Conservation (phyloP, 306 rosid species). For the Castanea mollissima region DNA sequence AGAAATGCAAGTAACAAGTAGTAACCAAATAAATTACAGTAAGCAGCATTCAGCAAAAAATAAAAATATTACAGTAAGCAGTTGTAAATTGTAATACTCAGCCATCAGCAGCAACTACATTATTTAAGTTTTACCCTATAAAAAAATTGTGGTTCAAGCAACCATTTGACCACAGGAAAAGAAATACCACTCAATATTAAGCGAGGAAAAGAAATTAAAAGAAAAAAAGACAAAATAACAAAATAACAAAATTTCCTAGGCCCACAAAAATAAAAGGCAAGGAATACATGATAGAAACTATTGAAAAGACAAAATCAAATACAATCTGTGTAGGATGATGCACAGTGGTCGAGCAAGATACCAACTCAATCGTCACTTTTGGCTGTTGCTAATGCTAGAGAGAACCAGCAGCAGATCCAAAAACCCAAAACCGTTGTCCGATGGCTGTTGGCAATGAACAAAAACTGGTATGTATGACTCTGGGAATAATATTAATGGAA, state of each 20-base stretch:
- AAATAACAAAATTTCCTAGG: slow-evolving; percentile 65
- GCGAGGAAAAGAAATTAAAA: slow-evolving; percentile 8
- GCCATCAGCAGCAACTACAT: not conserved
- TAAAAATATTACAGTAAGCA: not conserved
- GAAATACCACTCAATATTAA: slow-evolving; percentile 9
- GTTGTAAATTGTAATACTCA: not conserved
- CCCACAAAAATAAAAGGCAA: slow-evolving; percentile 71
- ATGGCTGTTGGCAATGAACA: slow-evolving; percentile 6
- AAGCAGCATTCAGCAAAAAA: no score
- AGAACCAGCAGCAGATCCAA: slow-evolving; percentile 7
- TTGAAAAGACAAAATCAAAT: slow-evolving; percentile 5
- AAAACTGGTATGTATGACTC: slow-evolving; percentile 18
- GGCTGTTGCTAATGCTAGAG: not conserved
- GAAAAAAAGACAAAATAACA: slow-evolving; percentile 24
- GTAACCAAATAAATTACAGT: not conserved
- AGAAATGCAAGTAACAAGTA: not conserved
- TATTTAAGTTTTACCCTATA: not conserved
- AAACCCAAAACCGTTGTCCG: not conserved
- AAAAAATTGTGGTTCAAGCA: not conserved
- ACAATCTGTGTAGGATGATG: not conserved
- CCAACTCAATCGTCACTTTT: slow-evolving; percentile 13
- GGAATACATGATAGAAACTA: slow-evolving; percentile 40
- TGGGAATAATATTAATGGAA: slow-evolving; percentile 7
- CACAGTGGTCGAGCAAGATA: slow-evolving; percentile 15
- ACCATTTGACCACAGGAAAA: not conserved